phyloP scores from a whole-genome alignment of 2,329 filamentous ascomycete genomes.

The Cladophialophora carrionii region DNA sequence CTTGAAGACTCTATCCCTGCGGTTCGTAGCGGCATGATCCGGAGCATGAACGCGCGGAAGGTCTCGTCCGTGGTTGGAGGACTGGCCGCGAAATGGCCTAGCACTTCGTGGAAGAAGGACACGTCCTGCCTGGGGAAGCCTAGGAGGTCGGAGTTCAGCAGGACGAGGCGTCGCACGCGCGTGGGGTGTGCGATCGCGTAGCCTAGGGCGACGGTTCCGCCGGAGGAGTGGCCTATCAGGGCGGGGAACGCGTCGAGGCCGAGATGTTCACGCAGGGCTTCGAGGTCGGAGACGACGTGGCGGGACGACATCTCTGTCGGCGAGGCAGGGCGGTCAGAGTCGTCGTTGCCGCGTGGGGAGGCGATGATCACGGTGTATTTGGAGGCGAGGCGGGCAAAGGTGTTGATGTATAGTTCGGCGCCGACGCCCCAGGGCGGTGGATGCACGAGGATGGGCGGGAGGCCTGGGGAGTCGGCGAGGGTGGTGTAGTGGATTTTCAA shows the following conservation, averaged over 20 bases:
- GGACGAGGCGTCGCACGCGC: slow-evolving; percentile 37
- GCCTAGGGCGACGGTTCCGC: slow-evolving; percentile 40
- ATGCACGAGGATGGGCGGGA: slow-evolving; percentile 19
- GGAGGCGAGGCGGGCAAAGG: slow-evolving; percentile 14
- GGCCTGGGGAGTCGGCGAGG: not conserved
- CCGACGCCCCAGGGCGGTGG: slow-evolving; percentile 24
- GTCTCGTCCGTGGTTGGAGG: slow-evolving; percentile 32
- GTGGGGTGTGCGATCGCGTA: slow-evolving; percentile 40
- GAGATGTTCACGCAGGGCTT: slow-evolving; percentile 39
- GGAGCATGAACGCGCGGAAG: slow-evolving; percentile 31
- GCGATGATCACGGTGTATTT: slow-evolving; percentile 39
- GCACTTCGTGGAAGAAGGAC: slow-evolving; percentile 31
- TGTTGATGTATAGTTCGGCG: slow-evolving; percentile 13
- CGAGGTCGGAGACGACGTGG: slow-evolving; percentile 39
- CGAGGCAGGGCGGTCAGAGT: slow-evolving; percentile 28
- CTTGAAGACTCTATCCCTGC: no score
- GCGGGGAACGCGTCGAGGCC: slow-evolving; percentile 31
- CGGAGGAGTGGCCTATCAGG: slow-evolving; percentile 40
- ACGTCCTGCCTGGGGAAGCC: slow-evolving; percentile 33
- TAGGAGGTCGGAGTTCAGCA: slow-evolving; percentile 38
- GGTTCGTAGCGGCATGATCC: slow-evolving; percentile 37
- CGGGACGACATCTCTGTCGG: slow-evolving; percentile 34
- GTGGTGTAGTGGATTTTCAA: slow-evolving; percentile 20
- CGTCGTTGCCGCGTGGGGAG: slow-evolving; percentile 40
- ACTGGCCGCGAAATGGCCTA: not conserved